Conservation (phyloP, 768 basidiomycete species). For the Tulasnella sp. region DNA sequence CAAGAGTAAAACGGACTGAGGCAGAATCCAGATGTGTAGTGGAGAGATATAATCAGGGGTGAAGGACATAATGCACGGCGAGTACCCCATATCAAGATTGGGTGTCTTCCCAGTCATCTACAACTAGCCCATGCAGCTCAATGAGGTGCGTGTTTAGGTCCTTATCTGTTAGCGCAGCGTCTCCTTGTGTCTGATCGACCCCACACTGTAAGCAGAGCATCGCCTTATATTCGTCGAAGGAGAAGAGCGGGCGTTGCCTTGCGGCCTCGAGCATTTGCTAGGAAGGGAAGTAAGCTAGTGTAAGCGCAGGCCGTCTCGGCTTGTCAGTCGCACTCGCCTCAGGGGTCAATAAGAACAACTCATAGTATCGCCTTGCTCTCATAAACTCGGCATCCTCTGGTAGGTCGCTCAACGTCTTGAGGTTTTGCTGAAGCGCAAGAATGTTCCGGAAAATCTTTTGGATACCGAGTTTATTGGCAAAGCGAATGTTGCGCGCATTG, state of each 20-base stretch:
- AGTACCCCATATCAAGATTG: background rate
- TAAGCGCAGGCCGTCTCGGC: background rate
- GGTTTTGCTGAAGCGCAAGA: conserved; percentile 81
- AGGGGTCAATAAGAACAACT: conserved; percentile 62
- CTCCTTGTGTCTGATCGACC: conserved; percentile 49
- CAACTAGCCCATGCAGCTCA: conserved; percentile 54
- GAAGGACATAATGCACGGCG: background rate
- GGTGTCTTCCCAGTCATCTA: conserved; percentile 19
- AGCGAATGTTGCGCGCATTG: conserved; percentile 57
- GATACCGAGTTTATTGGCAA: conserved; percentile 65
- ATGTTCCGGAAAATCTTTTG: conserved; percentile 84
- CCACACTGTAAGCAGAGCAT: conserved; percentile 88
- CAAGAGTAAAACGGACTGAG: too few relatives aligned
- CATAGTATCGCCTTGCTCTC: conserved; percentile 69
- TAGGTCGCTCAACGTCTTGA: conserved; percentile 55
- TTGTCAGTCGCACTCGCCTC: conserved; percentile 39
- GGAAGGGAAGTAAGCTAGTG: conserved; percentile 1
- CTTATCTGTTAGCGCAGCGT: conserved; percentile 24
- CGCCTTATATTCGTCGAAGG: conserved; percentile 85
- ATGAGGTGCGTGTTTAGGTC: conserved; percentile 84
- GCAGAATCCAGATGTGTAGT: too few relatives aligned
- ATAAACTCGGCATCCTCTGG: conserved; percentile 58
- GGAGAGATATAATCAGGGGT: background rate
- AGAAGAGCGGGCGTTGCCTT: conserved; percentile 48
- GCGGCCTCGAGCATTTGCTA: conserved; percentile 73